These are phyloP conservation scores for Leishmania mexicana DNA, from an alignment of 208 protist genomes.

Conservation along the genomic window DNA sequence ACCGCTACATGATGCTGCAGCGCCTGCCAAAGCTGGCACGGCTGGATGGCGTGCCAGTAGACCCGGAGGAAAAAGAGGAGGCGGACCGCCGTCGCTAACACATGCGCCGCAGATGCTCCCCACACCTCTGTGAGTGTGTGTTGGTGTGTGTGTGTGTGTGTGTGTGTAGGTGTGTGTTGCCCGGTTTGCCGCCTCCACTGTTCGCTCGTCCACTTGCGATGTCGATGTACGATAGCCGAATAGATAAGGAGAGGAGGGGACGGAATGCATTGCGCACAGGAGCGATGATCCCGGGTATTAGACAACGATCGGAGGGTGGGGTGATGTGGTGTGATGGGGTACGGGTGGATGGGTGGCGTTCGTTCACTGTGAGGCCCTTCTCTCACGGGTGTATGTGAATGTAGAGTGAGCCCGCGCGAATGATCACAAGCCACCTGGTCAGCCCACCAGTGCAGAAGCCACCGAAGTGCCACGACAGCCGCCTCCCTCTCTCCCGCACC, in stretches of 20 bases:
- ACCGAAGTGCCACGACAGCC: neutral
- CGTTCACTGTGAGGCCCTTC: neutral
- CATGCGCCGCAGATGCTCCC: neutral
- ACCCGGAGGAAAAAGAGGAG: slow-evolving; percentile 92
- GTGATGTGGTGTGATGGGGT: too few relatives aligned
- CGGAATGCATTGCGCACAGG: neutral
- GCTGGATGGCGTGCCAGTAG: slow-evolving; percentile 89
- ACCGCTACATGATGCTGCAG: slow-evolving; percentile 88
- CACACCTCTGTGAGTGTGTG: neutral
- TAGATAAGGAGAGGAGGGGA: neutral
- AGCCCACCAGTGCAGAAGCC: neutral
- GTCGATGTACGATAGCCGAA: slow-evolving; percentile 5
- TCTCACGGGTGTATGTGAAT: neutral
- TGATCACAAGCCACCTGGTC: neutral
- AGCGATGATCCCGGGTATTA: neutral
- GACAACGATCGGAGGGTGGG: too few relatives aligned
- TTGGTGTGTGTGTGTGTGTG: neutral
- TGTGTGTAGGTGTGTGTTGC: neutral
- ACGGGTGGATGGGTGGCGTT: neutral
- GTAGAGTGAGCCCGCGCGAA: neutral
- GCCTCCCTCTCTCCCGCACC: neutral
- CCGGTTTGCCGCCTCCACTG: neutral
- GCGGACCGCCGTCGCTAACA: slow-evolving; percentile 80
- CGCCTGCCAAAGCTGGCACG: slow-evolving; percentile 85
- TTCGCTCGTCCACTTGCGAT: neutral